Conservation (phyloP, 345 rosid genomes). For the Erodium maritimum region DNA sequence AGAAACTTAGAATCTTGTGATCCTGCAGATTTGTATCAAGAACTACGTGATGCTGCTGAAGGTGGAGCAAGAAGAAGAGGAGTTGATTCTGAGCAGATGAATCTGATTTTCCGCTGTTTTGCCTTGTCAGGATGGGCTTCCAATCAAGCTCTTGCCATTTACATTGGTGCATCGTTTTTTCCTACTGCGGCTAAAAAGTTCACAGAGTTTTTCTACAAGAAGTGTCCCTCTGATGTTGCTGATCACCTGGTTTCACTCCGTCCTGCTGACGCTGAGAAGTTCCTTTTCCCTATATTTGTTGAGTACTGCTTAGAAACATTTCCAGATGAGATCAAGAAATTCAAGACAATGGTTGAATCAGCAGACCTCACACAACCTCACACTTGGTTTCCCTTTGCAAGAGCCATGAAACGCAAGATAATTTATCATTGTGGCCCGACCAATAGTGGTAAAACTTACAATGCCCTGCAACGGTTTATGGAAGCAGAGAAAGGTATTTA, state of each 20-base stretch:
- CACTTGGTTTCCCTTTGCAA: conserved; percentile 88
- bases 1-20: conserved; percentile 27
- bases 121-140: conserved; percentile 69
- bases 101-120: conserved; percentile 40
- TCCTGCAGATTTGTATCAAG: conserved; percentile 47
- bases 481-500: conserved; percentile 82
- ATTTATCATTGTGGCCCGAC: conserved; percentile 95
- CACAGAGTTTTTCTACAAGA: conserved; percentile 35
- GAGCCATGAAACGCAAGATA: conserved; percentile 83
- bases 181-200: conserved; percentile 61
- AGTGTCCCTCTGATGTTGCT: conserved; percentile 34
- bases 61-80: conserved; percentile 20
- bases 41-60: conserved; percentile 33
- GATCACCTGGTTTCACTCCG: conserved; percentile 47
- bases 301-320: conserved; percentile 73
- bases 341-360: conserved; percentile 39
- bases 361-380: conserved; percentile 90
- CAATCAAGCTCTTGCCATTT: conserved; percentile 75
- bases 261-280: conserved; percentile 56
- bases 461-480: conserved; percentile 80
- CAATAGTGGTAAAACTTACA: conserved; percentile 88
- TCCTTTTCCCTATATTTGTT: conserved; percentile 72
- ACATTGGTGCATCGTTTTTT: conserved; percentile 72
- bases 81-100: conserved; percentile 31
- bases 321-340: conserved; percentile 65